phyloP scores from a whole-genome alignment of 2,329 filamentous ascomycete genomes.

The Canariomyces notabilis region DNA sequence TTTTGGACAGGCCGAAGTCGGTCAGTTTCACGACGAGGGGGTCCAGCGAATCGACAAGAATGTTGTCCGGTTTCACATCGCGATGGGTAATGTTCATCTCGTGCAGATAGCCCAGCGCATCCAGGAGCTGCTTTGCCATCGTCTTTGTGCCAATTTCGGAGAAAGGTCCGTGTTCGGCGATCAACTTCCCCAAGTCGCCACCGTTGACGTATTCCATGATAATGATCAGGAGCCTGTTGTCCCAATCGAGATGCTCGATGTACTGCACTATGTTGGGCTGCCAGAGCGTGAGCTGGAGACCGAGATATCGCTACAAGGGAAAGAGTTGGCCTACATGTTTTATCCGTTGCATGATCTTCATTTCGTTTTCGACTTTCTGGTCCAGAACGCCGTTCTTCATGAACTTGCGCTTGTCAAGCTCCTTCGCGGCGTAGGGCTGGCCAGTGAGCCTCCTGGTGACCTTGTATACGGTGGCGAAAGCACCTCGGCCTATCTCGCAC shows the following conservation, averaged over 20 bases:
- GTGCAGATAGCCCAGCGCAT: conserved; percentile 83
- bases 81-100: conserved; percentile 86
- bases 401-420: conserved; percentile 87
- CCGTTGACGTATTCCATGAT: conserved; percentile 89
- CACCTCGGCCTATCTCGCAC: conserved; percentile 79
- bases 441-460: conserved; percentile 83
- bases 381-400: conserved; percentile 89
- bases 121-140: conserved; percentile 71
- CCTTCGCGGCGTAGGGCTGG: conserved; percentile 81
- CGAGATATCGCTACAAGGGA: background rate
- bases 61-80: conserved; percentile 99
- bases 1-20: conserved; percentile 94
- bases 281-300: conserved; percentile 6
- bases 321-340: conserved; percentile 60
- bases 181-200: conserved; percentile 75
- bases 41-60: conserved; percentile 68
- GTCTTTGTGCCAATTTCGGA: conserved; percentile 62
- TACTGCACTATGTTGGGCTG: conserved; percentile 87
- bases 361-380: conserved; percentile 91
- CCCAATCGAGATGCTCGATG: conserved; percentile 80
- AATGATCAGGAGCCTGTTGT: conserved; percentile 82
- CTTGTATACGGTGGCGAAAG: conserved; percentile 91
- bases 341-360: conserved; percentile 88
- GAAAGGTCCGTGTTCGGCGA: conserved; percentile 58
- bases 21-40: conserved; percentile 86